Conservation (phyloP, 257 asterid genomes). For the Solanum virginianum region DNA sequence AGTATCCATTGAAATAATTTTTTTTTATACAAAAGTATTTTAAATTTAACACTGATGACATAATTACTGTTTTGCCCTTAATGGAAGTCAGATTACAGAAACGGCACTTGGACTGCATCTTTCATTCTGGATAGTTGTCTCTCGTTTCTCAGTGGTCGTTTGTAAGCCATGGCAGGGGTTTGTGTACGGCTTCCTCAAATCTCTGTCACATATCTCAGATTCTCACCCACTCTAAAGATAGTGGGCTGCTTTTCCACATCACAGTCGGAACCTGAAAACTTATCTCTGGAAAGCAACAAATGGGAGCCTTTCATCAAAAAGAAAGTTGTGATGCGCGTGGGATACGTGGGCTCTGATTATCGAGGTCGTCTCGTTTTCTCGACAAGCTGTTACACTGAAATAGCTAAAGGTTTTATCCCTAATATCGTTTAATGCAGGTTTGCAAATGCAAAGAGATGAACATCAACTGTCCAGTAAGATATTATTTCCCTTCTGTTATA, state of each 20-base stretch:
- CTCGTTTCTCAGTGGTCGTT: neutral
- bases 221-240: neutral
- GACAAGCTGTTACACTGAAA: neutral
- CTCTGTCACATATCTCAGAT: neutral
- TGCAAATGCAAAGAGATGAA: slow-evolving; percentile 79
- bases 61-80: too few species aligned
- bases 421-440: slow-evolving; percentile 32
- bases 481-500: neutral
- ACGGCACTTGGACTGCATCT: too few species aligned
- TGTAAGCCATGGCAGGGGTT: neutral
- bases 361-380: slow-evolving; percentile 35
- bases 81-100: too few species aligned
- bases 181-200: neutral
- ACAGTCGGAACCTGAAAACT: neutral
- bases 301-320: slow-evolving; percentile 84
- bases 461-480: slow-evolving; percentile 52
- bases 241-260: slow-evolving; percentile 17
- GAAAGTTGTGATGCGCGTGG: slow-evolving; percentile 97
- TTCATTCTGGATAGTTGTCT: neutral
- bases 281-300: slow-evolving; percentile 2
- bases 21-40: too few species aligned
- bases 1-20: too few species aligned
- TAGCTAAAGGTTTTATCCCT: neutral
- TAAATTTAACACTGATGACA: too few species aligned
- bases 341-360: slow-evolving; percentile 82